phyloP scores from a whole-genome alignment of 345 rosid genomes.

The Atalantia buxifolia region DNA sequence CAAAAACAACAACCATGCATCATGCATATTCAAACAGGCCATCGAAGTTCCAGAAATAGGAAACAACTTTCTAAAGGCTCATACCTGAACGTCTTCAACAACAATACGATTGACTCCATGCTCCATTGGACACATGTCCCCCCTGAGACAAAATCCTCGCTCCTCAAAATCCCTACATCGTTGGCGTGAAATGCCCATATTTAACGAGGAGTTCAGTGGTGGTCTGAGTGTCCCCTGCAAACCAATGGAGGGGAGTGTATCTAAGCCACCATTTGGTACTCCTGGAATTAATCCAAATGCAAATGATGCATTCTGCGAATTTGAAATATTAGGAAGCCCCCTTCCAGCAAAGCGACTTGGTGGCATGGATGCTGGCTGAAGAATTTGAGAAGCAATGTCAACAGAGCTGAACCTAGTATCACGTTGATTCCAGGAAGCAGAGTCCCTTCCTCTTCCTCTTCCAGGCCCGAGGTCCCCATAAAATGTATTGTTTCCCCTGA shows the following conservation, averaged over 20 bases:
- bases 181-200: slow-evolving; percentile 73
- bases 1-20: not conserved
- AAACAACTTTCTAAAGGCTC: not conserved
- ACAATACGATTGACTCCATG: slow-evolving; percentile 98
- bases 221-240: slow-evolving; percentile 77
- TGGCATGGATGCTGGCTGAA: slow-evolving; percentile 51
- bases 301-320: slow-evolving; percentile 61
- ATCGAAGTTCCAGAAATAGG: not conserved
- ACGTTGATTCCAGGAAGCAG: slow-evolving; percentile 68
- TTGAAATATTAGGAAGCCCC: slow-evolving; percentile 66
- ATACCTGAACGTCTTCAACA: slow-evolving; percentile 97
- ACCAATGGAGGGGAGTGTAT: slow-evolving; percentile 63
- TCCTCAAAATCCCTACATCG: slow-evolving; percentile 98
- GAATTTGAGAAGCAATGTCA: slow-evolving; percentile 75
- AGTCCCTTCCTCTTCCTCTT: slow-evolving; percentile 87
- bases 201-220: slow-evolving; percentile 51
- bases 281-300: slow-evolving; percentile 81
- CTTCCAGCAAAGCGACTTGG: slow-evolving; percentile 65
- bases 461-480: slow-evolving; percentile 61
- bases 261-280: slow-evolving; percentile 72
- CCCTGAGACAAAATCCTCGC: slow-evolving; percentile 97
- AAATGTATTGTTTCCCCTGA: slow-evolving; percentile 53
- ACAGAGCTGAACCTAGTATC: slow-evolving; percentile 61
- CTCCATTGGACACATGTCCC: slow-evolving; percentile 99
- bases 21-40: not conserved